Evolutionary conservation across 2,329 filamentous ascomycete genomes (phyloP).

Genomic region (Xylaria sp.): DNA sequence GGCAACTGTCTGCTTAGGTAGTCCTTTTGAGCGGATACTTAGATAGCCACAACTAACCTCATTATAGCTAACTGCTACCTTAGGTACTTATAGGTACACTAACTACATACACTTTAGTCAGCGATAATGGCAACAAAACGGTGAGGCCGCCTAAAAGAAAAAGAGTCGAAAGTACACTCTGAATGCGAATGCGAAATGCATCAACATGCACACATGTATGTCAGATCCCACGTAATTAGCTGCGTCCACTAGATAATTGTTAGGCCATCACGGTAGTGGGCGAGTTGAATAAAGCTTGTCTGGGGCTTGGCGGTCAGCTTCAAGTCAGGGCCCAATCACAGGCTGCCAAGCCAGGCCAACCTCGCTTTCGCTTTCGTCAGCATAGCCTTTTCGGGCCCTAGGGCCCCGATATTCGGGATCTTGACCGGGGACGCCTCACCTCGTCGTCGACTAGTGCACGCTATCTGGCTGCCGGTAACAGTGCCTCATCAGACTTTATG

Average conservation of each 20-base stretch:
- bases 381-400: slow-evolving; percentile 21
- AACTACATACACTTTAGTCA: neutral
- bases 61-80: too few species aligned
- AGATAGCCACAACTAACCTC: neutral
- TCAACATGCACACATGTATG: slow-evolving; percentile 7
- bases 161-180: neutral
- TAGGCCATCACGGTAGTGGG: neutral
- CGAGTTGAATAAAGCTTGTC: slow-evolving; percentile 27
- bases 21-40: neutral
- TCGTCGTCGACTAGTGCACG: slow-evolving; percentile 4
- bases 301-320: slow-evolving; percentile 24
- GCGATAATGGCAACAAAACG: neutral
- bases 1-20: neutral
- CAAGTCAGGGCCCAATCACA: slow-evolving; percentile 23
- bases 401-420: slow-evolving; percentile 14
- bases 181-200: slow-evolving; percentile 14
- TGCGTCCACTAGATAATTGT: neutral
- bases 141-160: slow-evolving; percentile 20
- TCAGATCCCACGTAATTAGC: neutral
- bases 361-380: slow-evolving; percentile 33
- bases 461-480: neutral
- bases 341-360: neutral
- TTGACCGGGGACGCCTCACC: slow-evolving; percentile 3
- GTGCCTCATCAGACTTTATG: slow-evolving; percentile 4
- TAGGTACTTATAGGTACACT: neutral